Base-by-base conservation (phyloP, 208 protist species). In the Leishmania lainsoni region DNA sequence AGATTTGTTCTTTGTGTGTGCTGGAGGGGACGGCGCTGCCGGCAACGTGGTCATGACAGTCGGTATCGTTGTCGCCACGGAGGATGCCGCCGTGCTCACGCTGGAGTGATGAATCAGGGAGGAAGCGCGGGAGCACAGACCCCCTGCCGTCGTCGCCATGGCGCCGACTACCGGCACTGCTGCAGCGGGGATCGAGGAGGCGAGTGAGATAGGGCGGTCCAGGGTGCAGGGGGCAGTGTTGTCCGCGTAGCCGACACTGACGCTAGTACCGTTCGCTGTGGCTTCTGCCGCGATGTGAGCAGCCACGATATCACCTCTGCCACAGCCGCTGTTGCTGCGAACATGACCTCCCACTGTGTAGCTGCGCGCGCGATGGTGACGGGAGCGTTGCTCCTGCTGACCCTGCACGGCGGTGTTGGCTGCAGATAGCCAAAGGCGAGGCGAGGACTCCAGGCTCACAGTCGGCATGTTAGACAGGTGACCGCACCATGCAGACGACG, bases 281-380 rank as follows among this genome's bases (percentile, higher is more conserved):
- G 49, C 51, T n/a, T 70, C 74, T 16, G 63, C 74, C 3, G 72
- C 56, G 1, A 74, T 54, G 74, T 70, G 71, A 22, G 52, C 69
- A 22, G 49, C 74, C 26, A 66, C 56, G 14, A 63, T 58, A 32
- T 54, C 65, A 2, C 58, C 58, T 0, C 39, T 26, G 54, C 54
- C 73, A 20, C 10, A 12, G 71, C 80, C 58, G 75, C 79, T 72
- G 20, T 32, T 71, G 35, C 61, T 58, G 32, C 35, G 14, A 66
- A 69, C 70, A 14, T 51, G 68, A 5, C 75, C 56, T 32, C 75
- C 66, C 9, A 70, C 74, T 3, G 80, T 80, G 80, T 75, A 80
- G 48, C 80, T 79, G 74, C 80, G 80, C 14, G 80, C 52, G 35
- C 80, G 75, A 6, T 72, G 29, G 68, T 73, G 74, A 16, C 32